These are phyloP conservation scores for Baorangia bicolor DNA, from an alignment of 768 basidiomycete species.

Conservation along the genomic window DNA sequence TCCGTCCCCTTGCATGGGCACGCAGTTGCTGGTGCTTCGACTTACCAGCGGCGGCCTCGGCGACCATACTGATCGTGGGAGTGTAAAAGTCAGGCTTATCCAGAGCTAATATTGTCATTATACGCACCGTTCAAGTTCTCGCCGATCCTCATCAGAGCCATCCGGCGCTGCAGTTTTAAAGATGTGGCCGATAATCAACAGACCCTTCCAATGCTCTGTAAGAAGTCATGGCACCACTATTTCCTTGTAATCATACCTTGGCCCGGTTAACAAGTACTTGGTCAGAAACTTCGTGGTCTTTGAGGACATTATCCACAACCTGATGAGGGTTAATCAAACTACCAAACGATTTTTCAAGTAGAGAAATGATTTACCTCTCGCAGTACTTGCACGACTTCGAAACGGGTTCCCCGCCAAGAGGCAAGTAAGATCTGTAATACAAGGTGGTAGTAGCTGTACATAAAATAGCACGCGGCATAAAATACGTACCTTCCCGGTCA, in stretches of 20 bases:
- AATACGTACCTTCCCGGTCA: constrained; percentile 76
- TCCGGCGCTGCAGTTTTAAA: constrained; percentile 86
- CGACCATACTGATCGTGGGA: constrained; percentile 62
- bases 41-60: constrained; percentile 78
- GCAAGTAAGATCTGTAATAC: constrained; percentile 78
- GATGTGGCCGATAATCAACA: constrained; percentile 86
- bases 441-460: background rate
- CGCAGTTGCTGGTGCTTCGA: constrained; percentile 49
- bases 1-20: constrained; percentile 22
- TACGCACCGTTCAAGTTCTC: constrained; percentile 87
- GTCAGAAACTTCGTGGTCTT: constrained; percentile 74
- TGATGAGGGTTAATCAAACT: constrained; percentile 22
- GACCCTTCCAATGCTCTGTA: constrained; percentile 48
- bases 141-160: constrained; percentile 88
- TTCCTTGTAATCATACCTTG: constrained; percentile 50
- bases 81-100: constrained; percentile 2
- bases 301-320: constrained; percentile 83
- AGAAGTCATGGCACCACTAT: background rate
- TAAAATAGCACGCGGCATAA: background rate
- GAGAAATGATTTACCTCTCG: constrained; percentile 49
- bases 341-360: constrained; percentile 1
- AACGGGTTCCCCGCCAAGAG: constrained; percentile 95
- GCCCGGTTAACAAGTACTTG: constrained; percentile 75
- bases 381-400: constrained; percentile 91
- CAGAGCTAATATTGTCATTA: background rate